phyloP scores from a whole-genome alignment of 257 asterid species.

The Solanum dulcamara region DNA sequence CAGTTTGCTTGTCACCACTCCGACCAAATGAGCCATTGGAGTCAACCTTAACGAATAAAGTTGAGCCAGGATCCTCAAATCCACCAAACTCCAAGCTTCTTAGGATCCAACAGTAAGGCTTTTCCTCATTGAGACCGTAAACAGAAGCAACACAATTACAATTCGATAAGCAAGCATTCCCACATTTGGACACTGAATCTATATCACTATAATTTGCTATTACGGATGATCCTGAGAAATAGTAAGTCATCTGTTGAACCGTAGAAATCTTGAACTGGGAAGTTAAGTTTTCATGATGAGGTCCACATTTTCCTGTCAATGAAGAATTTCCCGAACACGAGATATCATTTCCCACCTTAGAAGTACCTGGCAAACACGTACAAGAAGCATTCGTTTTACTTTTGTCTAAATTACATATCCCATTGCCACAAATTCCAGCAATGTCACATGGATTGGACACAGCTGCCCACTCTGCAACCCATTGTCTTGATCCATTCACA shows the following conservation, averaged over 20 bases:
- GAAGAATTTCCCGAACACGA: conserved; percentile 37
- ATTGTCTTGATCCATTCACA: conserved; percentile 65
- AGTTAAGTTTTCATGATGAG: conserved; percentile 27
- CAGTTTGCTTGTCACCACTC: conserved; percentile 7
- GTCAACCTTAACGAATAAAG: conserved; percentile 69
- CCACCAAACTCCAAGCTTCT: conserved; percentile 71
- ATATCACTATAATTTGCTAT: conserved; percentile 69
- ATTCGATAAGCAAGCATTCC: conserved; percentile 64
- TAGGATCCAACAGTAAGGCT: conserved; percentile 76
- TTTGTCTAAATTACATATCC: conserved; percentile 56
- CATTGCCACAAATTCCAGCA: conserved; percentile 79
- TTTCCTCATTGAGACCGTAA: conserved; percentile 73
- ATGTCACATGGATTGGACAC: conserved; percentile 74
- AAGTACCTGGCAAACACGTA: conserved; percentile 45
- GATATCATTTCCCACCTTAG: conserved; percentile 8
- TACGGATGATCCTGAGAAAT: conserved; percentile 52
- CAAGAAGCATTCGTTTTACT: conserved; percentile 72
- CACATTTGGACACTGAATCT: conserved; percentile 49
- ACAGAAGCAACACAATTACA: conserved; percentile 79
- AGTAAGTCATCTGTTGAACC: conserved; percentile 55
- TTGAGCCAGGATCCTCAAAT: conserved; percentile 63
- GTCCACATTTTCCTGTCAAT: conserved; percentile 39
- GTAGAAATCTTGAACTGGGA: conserved; percentile 30
- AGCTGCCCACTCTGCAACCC: conserved; percentile 96
- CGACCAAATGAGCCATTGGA: conserved; percentile 23